Base-by-base conservation (phyloP, 2,329 filamentous ascomycete genomes). In the Apiospora aurea region DNA sequence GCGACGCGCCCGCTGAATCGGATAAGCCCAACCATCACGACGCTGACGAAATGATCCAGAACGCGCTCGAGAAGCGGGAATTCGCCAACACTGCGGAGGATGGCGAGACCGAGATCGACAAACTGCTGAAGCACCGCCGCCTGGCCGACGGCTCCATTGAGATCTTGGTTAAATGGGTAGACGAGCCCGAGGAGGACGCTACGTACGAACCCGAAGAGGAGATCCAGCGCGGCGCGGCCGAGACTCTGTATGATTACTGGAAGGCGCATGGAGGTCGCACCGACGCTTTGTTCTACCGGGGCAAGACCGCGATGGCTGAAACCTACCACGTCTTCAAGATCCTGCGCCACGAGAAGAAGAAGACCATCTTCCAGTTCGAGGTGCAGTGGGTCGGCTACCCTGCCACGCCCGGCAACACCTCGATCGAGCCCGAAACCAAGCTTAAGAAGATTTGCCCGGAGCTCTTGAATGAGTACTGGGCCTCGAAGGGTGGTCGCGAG, bases 351-450 rank as follows among this genome's bases (percentile, higher is more conserved):
- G 74, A 79, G 69, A 80, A 76, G 74, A 76, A 74, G 41, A 64
- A 70, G n/a, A 72, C 77, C 1, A 76, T 75, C 18, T 80, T 80
- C 71, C 73, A 77, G 51, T 75, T 80, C 51, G 77, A 79, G 71
- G 76, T 81, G 2, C 80, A 81, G 69, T 81, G 80, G 80, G 78
- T 81, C 1, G 80, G 80, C 2, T 79, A 81, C 70, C 75, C 79
- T 11, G 68, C 74, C 7, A 76, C 72, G n/a, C 76, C 71, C 21
- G 75, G 72, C 24, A 77, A 80, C 71, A 81, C 79, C 1, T 73
- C 78, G 1, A 72, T 75, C 73, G 80, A 81, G 69, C 61, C 75
- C n/a, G 80, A 81, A 72, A 16, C 71, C 8, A 80, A 80, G 72
- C 64, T 81, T 14, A 77, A 74, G 72, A 77, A 75, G 38, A 72